phyloP scores from a whole-genome alignment of 331 rosid species.

The Malus hybrid region DNA sequence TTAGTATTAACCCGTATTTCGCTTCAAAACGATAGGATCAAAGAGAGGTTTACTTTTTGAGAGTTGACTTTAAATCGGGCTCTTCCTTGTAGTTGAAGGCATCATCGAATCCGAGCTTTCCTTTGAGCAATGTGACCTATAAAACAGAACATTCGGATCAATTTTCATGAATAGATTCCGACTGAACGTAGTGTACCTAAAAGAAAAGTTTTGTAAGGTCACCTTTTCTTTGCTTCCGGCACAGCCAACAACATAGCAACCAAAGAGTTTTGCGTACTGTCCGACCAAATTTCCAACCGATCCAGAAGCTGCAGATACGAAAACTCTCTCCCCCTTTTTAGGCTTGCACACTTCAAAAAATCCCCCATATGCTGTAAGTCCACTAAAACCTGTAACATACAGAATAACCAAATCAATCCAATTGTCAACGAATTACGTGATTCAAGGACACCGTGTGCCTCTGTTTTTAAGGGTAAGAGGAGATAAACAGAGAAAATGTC shows the following conservation, averaged over 20 bases:
- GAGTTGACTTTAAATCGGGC: slow-evolving; percentile 40
- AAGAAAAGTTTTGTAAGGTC: background rate
- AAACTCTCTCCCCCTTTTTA: slow-evolving; percentile 56
- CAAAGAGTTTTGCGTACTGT: slow-evolving; percentile 54
- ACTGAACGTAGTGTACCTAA: background rate
- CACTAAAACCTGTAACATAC: slow-evolving; percentile 36
- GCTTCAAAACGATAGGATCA: background rate
- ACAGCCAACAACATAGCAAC: slow-evolving; percentile 78
- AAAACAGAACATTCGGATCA: background rate
- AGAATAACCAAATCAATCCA: background rate
- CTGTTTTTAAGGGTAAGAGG: too few relatives aligned
- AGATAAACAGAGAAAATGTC: too few relatives aligned
- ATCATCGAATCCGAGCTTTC: slow-evolving; percentile 63
- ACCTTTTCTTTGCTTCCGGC: slow-evolving; percentile 53
- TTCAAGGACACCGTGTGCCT: too few relatives aligned
- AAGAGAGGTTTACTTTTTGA: slow-evolving; percentile 31
- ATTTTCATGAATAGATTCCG: background rate
- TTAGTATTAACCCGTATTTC: background rate
- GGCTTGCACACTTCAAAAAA: slow-evolving; percentile 50
- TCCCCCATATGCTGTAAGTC: slow-evolving; percentile 65
- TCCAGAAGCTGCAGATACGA: slow-evolving; percentile 67
- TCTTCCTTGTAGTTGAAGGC: slow-evolving; percentile 81
- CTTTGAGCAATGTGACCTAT: slow-evolving; percentile 53
- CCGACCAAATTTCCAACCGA: slow-evolving; percentile 62
- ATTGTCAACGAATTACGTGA: too few relatives aligned